Evolutionary conservation across 345 rosid species (phyloP).

Genomic region (Diplotaxis tenuifolia): DNA sequence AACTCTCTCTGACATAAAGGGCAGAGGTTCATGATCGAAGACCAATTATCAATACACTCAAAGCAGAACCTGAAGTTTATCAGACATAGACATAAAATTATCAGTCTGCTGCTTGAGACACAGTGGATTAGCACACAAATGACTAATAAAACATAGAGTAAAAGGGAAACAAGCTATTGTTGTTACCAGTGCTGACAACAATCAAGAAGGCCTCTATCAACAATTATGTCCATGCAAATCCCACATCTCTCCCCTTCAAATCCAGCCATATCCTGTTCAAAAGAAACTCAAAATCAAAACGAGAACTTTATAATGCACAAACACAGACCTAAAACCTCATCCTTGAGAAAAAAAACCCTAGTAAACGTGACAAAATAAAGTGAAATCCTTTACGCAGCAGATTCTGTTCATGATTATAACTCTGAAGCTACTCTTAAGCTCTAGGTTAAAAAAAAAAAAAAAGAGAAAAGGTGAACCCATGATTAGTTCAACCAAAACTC

Average conservation of each 20-base stretch:
- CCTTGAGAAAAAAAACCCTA: neutral
- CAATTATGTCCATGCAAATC: slow-evolving; percentile 93
- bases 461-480: neutral
- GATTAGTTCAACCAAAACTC: slow-evolving; percentile 3
- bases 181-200: slow-evolving; percentile 94
- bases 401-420: slow-evolving; percentile 7
- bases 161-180: neutral
- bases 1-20: slow-evolving; percentile 98
- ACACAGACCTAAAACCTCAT: neutral
- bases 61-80: slow-evolving; percentile 78
- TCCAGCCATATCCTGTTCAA: slow-evolving; percentile 53
- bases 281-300: slow-evolving; percentile 4
- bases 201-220: slow-evolving; percentile 94
- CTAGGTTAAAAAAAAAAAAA: neutral
- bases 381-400: neutral
- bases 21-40: slow-evolving; percentile 93
- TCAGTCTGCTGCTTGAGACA: neutral
- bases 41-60: slow-evolving; percentile 98
- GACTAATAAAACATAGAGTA: neutral
- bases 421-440: neutral
- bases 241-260: slow-evolving; percentile 90
- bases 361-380: slow-evolving; percentile 2
- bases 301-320: neutral
- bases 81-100: slow-evolving; percentile 28
- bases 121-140: neutral